Evolutionary conservation across 371 early-diverging fungal species (phyloP).

Genomic region (Phascolomyces articulosus): DNA sequence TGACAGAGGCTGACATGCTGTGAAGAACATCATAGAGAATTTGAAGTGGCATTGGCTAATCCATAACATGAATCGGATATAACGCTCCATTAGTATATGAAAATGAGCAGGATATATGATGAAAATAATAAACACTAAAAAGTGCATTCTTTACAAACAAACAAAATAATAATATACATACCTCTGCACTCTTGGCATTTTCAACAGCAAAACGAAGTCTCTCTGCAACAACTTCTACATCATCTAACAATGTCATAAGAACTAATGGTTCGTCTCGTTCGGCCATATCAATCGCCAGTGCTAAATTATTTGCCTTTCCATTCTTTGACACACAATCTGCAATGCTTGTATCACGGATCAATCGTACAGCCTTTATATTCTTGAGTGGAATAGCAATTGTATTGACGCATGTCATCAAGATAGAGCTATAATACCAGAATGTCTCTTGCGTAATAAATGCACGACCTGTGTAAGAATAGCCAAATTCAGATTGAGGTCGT

Average conservation of each 20-base stretch:
- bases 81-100: too few species aligned
- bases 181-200: conserved; percentile 39
- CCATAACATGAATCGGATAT: background rate
- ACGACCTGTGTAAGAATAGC: conserved; percentile 45
- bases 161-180: conserved; percentile 8
- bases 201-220: conserved; percentile 40
- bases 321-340: conserved; percentile 18
- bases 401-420: conserved; percentile 46
- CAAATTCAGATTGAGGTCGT: conserved; percentile 34
- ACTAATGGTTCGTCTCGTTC: conserved; percentile 32
- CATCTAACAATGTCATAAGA: conserved; percentile 40
- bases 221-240: conserved; percentile 43
- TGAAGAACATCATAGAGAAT: conserved; percentile 44
- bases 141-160: too few species aligned
- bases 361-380: conserved; percentile 38
- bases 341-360: conserved; percentile 39
- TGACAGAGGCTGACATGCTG: conserved; percentile 36
- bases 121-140: too few species aligned
- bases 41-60: conserved; percentile 41
- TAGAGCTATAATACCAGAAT: conserved; percentile 54
- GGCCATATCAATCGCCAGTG: conserved; percentile 37
- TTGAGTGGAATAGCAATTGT: conserved; percentile 43
- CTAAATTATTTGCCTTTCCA: conserved; percentile 36
- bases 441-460: conserved; percentile 49
- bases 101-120: too few species aligned